phyloP scores from a whole-genome alignment of 805 yeast genomes.

The Myxozyma udenii region DNA sequence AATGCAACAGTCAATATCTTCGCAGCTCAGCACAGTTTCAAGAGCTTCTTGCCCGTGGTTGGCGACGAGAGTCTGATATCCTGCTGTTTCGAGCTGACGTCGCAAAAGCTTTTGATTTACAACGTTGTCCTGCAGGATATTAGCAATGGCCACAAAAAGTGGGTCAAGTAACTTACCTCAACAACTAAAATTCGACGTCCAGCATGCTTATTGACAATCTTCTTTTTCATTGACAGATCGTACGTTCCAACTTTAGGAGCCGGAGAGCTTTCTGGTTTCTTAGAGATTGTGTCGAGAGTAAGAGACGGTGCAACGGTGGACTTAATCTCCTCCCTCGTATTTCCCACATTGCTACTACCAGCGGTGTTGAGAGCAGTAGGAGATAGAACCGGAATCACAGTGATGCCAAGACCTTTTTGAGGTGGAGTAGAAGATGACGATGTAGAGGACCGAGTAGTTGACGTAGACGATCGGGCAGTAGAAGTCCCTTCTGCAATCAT shows the following conservation, averaged over 20 bases:
- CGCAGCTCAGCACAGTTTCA: conserved; percentile 36
- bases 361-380: no score
- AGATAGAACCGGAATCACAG: no score
- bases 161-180: conserved; percentile 38
- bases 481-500: no score
- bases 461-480: no score
- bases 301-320: no score
- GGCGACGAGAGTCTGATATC: conserved; percentile 71
- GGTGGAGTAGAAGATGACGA: no score
- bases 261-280: no score
- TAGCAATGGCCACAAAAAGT: background rate
- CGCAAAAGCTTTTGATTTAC: conserved; percentile 93
- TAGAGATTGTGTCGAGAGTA: no score
- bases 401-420: no score
- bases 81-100: conserved; percentile 83
- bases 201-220: background rate
- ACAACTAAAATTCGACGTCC: conserved; percentile 68
- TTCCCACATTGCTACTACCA: no score
- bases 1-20: conserved; percentile 24
- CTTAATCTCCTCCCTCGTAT: no score
- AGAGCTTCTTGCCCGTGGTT: conserved; percentile 91
- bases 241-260: background rate
- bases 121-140: conserved; percentile 62
- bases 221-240: background rate
- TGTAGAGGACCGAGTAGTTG: no score